These are phyloP conservation scores for Colletotrichum endophyticum DNA, from an alignment of 2,329 filamentous ascomycete genomes.

Conservation along the genomic window DNA sequence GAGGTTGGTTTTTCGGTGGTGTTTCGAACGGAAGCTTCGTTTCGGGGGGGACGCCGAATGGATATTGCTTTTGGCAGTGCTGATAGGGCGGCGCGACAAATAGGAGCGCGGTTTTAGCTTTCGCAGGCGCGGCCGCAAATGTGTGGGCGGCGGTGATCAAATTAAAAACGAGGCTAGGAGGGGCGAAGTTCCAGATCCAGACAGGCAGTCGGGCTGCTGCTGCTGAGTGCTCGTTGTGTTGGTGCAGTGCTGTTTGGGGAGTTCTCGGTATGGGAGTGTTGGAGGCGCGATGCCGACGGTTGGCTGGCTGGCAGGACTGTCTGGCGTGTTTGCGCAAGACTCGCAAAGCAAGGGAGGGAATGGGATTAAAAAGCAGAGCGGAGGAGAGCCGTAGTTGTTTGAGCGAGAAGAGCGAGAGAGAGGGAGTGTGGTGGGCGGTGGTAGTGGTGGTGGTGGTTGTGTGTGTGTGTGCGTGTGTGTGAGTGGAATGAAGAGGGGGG, in stretches of 20 bases:
- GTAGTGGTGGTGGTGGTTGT: background rate
- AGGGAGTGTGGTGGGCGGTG: background rate
- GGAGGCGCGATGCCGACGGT: background rate
- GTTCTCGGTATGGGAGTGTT: background rate
- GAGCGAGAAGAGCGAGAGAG: background rate
- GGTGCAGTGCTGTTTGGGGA: background rate
- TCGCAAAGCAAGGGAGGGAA: background rate
- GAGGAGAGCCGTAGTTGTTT: background rate
- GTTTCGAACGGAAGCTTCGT: conserved; percentile 20
- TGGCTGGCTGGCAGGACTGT: background rate
- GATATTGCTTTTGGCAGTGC: conserved; percentile 8
- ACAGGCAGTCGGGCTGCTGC: conserved; percentile 1
- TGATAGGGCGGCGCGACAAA: conserved; percentile 15
- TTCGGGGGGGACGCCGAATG: background rate
- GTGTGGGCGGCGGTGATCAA: conserved; percentile 18
- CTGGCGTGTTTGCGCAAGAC: background rate
- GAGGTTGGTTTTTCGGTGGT: conserved; percentile 15
- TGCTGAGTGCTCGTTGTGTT: background rate
- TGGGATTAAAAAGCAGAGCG: background rate
- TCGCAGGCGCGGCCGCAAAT: conserved; percentile 15
- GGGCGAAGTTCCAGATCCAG: conserved; percentile 18
- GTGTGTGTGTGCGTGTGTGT: background rate
- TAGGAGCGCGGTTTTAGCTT: conserved; percentile 18
- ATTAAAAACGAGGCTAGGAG: conserved; percentile 19
- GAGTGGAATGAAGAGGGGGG: background rate